Base-by-base conservation (phyloP, 1,284 basidiomycete species). In the Trametes polyzona region DNA sequence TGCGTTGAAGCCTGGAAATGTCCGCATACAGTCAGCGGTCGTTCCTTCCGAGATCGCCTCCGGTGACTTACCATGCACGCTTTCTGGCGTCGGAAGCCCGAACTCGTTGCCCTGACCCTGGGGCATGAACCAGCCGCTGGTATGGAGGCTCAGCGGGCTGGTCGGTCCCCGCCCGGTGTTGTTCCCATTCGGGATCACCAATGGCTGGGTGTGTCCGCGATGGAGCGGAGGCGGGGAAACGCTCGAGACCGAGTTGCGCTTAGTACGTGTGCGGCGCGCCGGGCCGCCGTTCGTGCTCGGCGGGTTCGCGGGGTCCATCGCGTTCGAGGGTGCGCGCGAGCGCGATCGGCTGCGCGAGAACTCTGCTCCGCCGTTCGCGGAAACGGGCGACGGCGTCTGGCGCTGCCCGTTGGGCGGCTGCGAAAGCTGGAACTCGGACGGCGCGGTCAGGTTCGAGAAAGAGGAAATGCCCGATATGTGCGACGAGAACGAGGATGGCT, bases 171-270 rank as follows among this genome's bases (percentile, higher is more conserved):
- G 44, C 29, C 57, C 63, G 7, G 58, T 50, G 47, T 61, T 63
- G 51, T 66, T 65, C 39, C 63, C 58, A 26, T 78, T 75, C 0
- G 84, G 86, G 60, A 87, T 88, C 52, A 86, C 74, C 65, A 87
- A 84, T 16, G 83, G 83, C 64, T 81, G 79, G 0, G 73, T 71
- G 54, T 69, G 65, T 9, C 63, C 57, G 59, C 63, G 65, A 52
- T 69, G 68, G 23, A 72, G 71, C 23, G 78, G 78, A 14, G 79
- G 79, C 32, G 78, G 76, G 39, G 73, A 74, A 60, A 71, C 72
- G 65, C 66, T 73, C 54, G 80, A 79, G 14, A 87, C 76, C 62
- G 78, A 80, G 62, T 80, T 81, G 55, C 74, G 69, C 65, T 75
- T 75, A 27, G 72, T 57, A 60, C 73, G 71, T 26, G 73, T 67